These are phyloP conservation scores for Decorospora gaudefroyi DNA, from an alignment of 2,329 filamentous ascomycete genomes.

Conservation along the genomic window DNA sequence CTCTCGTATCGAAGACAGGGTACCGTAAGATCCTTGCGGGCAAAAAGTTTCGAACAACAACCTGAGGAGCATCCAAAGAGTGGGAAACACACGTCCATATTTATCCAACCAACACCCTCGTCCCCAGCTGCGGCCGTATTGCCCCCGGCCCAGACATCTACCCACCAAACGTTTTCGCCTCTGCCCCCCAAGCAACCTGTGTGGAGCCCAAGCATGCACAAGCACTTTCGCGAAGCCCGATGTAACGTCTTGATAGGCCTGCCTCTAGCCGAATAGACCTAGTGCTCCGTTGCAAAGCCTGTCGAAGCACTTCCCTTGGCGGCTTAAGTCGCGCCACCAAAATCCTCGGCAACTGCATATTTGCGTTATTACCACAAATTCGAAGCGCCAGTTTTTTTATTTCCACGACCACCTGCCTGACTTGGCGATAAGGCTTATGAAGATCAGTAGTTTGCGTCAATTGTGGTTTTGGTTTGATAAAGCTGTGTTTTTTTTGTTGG, in stretches of 20 bases:
- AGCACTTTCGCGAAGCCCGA: constrained; percentile 32
- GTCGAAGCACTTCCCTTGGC: constrained; percentile 36
- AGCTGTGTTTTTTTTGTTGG: no score
- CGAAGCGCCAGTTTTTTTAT: no score
- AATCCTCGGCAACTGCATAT: no score
- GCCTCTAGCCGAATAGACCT: constrained; percentile 14
- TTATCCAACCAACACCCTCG: constrained; percentile 30
- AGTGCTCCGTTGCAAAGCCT: constrained; percentile 27
- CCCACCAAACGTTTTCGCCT: constrained; percentile 23
- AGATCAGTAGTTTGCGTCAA: no score
- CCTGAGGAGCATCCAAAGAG: constrained; percentile 14
- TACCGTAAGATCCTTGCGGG: no score
- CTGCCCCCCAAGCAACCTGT: constrained; percentile 11
- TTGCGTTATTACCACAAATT: no score
- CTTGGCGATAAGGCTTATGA: no score
- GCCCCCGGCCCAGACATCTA: constrained; percentile 6
- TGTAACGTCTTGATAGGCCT: constrained; percentile 40
- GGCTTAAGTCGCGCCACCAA: constrained; percentile 31
- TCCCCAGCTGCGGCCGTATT: background rate
- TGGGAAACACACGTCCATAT: constrained; percentile 29
- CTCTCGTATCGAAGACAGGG: constrained; percentile 16
- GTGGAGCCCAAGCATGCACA: constrained; percentile 29
- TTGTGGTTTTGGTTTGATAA: no score
- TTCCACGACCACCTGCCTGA: no score
- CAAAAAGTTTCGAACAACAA: constrained; percentile 15